Evolutionary conservation across 352 stramenopile species (phyloP).

Genomic region (Globisporangium iwayamae): DNA sequence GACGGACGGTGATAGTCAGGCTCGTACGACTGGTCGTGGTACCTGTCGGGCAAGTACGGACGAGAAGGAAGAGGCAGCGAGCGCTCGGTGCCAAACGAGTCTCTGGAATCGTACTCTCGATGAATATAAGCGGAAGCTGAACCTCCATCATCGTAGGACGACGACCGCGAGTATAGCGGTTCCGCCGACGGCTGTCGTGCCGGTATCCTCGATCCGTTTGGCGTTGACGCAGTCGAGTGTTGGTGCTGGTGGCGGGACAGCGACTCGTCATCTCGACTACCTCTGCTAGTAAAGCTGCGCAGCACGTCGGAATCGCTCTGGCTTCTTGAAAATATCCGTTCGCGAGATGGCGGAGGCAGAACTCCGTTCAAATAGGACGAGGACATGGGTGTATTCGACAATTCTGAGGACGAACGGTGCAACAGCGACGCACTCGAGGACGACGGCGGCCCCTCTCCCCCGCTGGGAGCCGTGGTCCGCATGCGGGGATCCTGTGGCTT

Average conservation of each 20-base stretch:
- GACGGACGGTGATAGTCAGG: slow-evolving; percentile 21
- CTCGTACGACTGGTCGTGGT: slow-evolving; percentile 19
- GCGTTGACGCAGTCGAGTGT: slow-evolving; percentile 4
- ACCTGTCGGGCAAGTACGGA: slow-evolving; percentile 12
- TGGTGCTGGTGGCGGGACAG: slow-evolving; percentile 6
- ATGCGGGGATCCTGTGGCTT: slow-evolving; percentile 15
- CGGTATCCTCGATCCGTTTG: slow-evolving; percentile 11
- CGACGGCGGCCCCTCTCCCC: not conserved
- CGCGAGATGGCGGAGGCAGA: not conserved
- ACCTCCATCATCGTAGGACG: slow-evolving; percentile 7
- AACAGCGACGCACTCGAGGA: not conserved
- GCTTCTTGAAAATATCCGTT: slow-evolving; percentile 15
- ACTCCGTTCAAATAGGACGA: not conserved
- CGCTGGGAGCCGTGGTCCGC: not conserved
- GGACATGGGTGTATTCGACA: not conserved
- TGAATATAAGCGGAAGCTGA: slow-evolving; percentile 3
- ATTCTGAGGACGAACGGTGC: slow-evolving; percentile 8
- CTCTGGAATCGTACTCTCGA: slow-evolving; percentile 16
- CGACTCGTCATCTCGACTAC: slow-evolving; percentile 15
- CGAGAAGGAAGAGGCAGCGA: slow-evolving; percentile 12
- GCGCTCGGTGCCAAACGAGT: slow-evolving; percentile 15
- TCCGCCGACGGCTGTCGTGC: slow-evolving; percentile 9
- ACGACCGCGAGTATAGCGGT: slow-evolving; percentile 8
- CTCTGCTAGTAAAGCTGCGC: slow-evolving; percentile 12
- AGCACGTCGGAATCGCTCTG: slow-evolving; percentile 13